Evolutionary conservation across 116 monocot genomes (phyloP).

Genomic region (Cymodocea nodosa): DNA sequence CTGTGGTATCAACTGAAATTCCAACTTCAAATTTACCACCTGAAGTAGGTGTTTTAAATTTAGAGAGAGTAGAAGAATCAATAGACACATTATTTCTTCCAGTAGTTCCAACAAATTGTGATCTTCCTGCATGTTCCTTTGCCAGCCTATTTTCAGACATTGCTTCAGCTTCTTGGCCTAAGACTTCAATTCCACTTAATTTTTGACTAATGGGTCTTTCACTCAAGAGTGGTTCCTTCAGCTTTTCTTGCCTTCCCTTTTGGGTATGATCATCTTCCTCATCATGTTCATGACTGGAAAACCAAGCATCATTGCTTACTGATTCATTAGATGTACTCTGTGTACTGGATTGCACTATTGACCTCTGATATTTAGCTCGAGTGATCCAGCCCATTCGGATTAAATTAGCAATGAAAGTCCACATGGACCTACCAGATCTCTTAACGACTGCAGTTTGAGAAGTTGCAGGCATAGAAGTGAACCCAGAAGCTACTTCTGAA

Average conservation of each 20-base stretch:
- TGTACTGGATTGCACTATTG: constrained; percentile 25
- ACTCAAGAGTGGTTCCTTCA: constrained; percentile 6
- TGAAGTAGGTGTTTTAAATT: background rate
- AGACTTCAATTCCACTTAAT: constrained; percentile 4
- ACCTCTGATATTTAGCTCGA: constrained; percentile 25
- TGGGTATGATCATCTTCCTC: constrained; percentile 19
- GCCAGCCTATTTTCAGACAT: background rate
- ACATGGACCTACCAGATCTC: constrained; percentile 56
- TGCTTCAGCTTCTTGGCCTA: constrained; percentile 8
- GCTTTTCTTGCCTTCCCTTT: constrained; percentile 6
- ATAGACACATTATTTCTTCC: background rate
- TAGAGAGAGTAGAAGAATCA: background rate
- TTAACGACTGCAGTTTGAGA: constrained; percentile 28
- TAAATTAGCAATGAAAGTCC: constrained; percentile 71
- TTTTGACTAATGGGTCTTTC: constrained; percentile 13
- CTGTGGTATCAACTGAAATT: constrained; percentile 10
- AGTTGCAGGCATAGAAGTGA: constrained; percentile 6
- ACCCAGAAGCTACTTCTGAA: constrained; percentile 10
- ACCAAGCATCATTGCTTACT: constrained; percentile 53
- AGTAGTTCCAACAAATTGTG: constrained; percentile 2
- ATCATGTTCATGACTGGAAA: constrained; percentile 62
- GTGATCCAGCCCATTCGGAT: constrained; percentile 44
- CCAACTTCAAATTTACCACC: background rate
- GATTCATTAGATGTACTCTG: constrained; percentile 67
- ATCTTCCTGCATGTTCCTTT: constrained; percentile 3